Conservation (phyloP, 2,329 filamentous ascomycete species). For the Ramularia collo-cygni region DNA sequence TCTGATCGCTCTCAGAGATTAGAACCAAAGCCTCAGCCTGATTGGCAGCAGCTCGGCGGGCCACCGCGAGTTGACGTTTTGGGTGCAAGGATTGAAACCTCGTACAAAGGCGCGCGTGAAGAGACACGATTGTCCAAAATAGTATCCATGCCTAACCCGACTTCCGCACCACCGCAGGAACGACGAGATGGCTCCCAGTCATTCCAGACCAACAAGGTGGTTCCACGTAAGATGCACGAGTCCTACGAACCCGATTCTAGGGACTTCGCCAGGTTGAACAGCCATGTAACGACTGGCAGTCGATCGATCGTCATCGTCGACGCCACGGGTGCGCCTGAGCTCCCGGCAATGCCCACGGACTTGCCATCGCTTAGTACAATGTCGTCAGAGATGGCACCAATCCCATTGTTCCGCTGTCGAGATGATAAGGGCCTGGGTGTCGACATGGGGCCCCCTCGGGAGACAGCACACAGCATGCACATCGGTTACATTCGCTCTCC, state of each 20-base stretch:
- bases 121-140: constrained; percentile 7
- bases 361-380: constrained; percentile 24
- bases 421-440: neutral
- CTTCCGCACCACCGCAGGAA: neutral
- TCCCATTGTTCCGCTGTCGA: constrained; percentile 20
- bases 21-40: constrained; percentile 10
- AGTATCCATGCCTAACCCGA: constrained; percentile 3
- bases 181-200: constrained; percentile 7
- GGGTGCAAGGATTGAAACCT: constrained; percentile 41
- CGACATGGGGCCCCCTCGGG: neutral
- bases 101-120: constrained; percentile 22
- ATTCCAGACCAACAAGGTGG: constrained; percentile 9
- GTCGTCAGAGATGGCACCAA: constrained; percentile 21
- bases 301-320: constrained; percentile 87
- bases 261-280: constrained; percentile 30
- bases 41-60: constrained; percentile 25
- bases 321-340: constrained; percentile 50
- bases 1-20: constrained; percentile 5
- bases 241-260: constrained; percentile 13
- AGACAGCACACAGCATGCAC: neutral
- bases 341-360: constrained; percentile 16
- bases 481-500: constrained; percentile 9
- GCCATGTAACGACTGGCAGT: constrained; percentile 68
- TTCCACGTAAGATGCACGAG: constrained; percentile 7
- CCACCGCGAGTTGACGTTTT: constrained; percentile 54